Conservation (phyloP, 352 stramenopile genomes). For the Pythium aphanidermatum region DNA sequence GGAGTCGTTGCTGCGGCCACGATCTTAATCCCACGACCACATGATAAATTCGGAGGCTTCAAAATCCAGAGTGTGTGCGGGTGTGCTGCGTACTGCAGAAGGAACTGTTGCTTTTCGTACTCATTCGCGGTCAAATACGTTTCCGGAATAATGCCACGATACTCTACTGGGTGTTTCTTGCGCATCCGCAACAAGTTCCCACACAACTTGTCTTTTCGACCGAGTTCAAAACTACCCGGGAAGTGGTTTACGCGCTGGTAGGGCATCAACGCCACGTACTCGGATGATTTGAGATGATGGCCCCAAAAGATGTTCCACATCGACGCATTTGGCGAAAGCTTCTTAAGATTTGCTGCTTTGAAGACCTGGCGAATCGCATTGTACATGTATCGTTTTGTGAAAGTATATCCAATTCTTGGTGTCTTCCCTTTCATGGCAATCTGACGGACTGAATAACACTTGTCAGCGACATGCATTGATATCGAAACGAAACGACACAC, state of each 20-base stretch:
- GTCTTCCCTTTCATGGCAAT: conserved; percentile 15
- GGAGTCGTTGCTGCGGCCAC: conserved; percentile 33
- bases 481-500: too few relatives aligned
- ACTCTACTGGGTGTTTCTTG: conserved; percentile 49
- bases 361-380: conserved; percentile 63
- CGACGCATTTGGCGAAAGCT: conserved; percentile 17
- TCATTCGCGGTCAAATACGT: conserved; percentile 68
- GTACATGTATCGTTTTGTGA: conserved; percentile 74
- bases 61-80: conserved; percentile 66
- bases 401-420: conserved; percentile 40
- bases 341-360: conserved; percentile 32
- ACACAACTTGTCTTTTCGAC: conserved; percentile 69
- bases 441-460: conserved; percentile 25
- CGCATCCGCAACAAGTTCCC: conserved; percentile 49
- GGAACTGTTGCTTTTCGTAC: conserved; percentile 63
- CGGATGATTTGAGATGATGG: conserved; percentile 44
- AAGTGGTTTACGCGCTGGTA: conserved; percentile 75
- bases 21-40: conserved; percentile 72
- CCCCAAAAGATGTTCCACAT: conserved; percentile 77
- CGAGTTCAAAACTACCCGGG: conserved; percentile 67
- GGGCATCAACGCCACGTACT: conserved; percentile 34
- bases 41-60: conserved; percentile 75
- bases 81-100: conserved; percentile 34
- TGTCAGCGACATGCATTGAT: background rate
- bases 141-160: conserved; percentile 54